Evolutionary conservation across 2,329 filamentous ascomycete genomes (phyloP), one percentile per base, ranked within the genome.

Genomic region (Ambrosiella beaveri): DNA sequence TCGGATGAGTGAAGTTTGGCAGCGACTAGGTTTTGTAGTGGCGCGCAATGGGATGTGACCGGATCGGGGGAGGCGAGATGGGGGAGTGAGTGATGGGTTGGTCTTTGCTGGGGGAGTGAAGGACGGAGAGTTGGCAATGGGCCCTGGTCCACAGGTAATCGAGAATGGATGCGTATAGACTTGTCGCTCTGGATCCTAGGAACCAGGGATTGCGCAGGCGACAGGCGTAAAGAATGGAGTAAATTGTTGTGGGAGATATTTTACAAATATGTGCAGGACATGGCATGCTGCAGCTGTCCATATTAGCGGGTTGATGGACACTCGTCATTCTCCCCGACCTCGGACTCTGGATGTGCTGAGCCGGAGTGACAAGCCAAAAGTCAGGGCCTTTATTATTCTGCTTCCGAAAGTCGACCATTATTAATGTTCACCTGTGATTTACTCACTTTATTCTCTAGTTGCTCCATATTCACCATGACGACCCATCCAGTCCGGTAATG

Each of bases 401-500:
- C 40, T 8, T 13, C n/a, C 44, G 8, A 19, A 15, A 47, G n/a
- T 17, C n/a, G 8, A 17, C 44, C 44, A 8, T 47, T 17, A 47
- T 47, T 13, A 17, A 15, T 17, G n/a, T 17, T 47, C 19, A n/a
- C 2, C 40, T 3, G 11, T 7, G 13, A 47, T 8, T 47, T 15
- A 54, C 57, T 54, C 39, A 58, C 57, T 12, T 39, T 39, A 36
- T 58, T 54, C 17, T 58, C 57, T 54, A 36, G 19, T 49, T 54
- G 57, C 9, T 54, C 57, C 57, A 58, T 58, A 8, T 4, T 50
- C 17, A 40, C 27, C 27, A 27, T 27, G 27, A 27, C 3, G 3
- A 27, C 27, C 27, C 27, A 27, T 27, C 27, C 3, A 4, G 27
- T 27, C 27, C 27, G 27, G 27, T 27, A 27, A 27, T 27, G 27